Percentiles rank a stretch among this genome's conserved stretches.
phyloP scores from a whole-genome alignment of 2,329 filamentous ascomycete genomes.

The Pseudogymnoascus sp. region DNA sequence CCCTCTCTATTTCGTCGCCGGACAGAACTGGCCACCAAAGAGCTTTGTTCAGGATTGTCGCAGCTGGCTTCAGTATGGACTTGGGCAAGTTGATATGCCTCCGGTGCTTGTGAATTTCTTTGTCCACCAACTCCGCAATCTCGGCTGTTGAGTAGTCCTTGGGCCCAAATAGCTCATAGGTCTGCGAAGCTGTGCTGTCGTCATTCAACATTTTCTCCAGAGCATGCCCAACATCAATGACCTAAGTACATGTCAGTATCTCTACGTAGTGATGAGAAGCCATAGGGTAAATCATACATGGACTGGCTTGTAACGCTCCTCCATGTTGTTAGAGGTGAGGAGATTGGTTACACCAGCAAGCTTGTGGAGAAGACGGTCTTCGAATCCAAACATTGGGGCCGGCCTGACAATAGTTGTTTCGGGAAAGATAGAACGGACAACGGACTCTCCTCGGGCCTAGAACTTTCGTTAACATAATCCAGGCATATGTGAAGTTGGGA shows the following conservation, averaged over 20 bases:
- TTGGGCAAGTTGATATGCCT: constrained; percentile 89
- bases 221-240: constrained; percentile 80
- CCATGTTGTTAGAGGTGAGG: constrained; percentile 87
- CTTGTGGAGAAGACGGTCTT: constrained; percentile 83
- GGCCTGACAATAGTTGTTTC: constrained; percentile 96
- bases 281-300: constrained; percentile 50
- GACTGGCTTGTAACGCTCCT: constrained; percentile 83
- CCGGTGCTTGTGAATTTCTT: constrained; percentile 83
- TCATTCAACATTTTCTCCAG: constrained; percentile 87
- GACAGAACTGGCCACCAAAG: constrained; percentile 86
- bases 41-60: constrained; percentile 65
- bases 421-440: constrained; percentile 82
- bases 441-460: constrained; percentile 68
- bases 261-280: background rate
- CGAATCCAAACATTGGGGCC: constrained; percentile 87
- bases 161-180: constrained; percentile 89
- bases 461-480: constrained; percentile 13
- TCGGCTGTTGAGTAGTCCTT: constrained; percentile 85
- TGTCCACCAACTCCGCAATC: constrained; percentile 80
- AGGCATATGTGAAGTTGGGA: constrained; percentile 8
- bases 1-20: constrained; percentile 78
- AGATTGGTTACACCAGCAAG: constrained; percentile 74
- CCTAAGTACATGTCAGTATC: constrained; percentile 37
- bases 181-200: constrained; percentile 82
- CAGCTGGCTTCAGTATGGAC: constrained; percentile 64